Percentiles rank a stretch among this genome's conserved stretches.
Conservation (phyloP, 2,329 filamentous ascomycete genomes). For the Basipetospora sp. region DNA sequence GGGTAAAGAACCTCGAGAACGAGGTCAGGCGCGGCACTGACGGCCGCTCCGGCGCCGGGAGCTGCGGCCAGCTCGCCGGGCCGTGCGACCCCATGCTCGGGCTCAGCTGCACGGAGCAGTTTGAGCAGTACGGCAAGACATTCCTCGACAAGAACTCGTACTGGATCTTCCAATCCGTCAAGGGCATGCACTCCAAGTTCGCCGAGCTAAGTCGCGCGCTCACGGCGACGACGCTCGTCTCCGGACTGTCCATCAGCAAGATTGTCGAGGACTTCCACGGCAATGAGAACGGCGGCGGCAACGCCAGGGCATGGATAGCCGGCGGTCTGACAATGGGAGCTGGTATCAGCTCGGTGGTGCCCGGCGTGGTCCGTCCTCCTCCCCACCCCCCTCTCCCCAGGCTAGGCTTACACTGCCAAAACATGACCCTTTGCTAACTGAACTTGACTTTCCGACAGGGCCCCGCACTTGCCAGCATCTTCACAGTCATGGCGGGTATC, state of each 20-base stretch:
- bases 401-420: too few species aligned
- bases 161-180: constrained; percentile 8
- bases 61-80: not conserved
- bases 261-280: constrained; percentile 7
- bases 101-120: not conserved
- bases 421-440: too few species aligned
- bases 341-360: not conserved
- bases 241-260: constrained; percentile 2
- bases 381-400: too few species aligned
- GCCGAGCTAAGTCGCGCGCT: constrained; percentile 6
- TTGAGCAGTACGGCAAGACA: not conserved
- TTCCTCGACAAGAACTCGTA: constrained; percentile 1
- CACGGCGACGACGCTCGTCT: constrained; percentile 6
- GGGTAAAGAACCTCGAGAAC: not conserved
- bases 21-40: not conserved
- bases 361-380: not conserved
- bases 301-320: constrained; percentile 1
- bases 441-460: too few species aligned
- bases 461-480: not conserved
- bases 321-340: not conserved
- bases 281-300: constrained; percentile 1
- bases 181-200: constrained; percentile 8
- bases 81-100: not conserved
- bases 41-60: not conserved
- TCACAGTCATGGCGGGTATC: not conserved